Evolutionary conservation across 352 stramenopile genomes (phyloP), one percentile per base, ranked within the genome.

Genomic region (Halophytophthora batemanensis): DNA sequence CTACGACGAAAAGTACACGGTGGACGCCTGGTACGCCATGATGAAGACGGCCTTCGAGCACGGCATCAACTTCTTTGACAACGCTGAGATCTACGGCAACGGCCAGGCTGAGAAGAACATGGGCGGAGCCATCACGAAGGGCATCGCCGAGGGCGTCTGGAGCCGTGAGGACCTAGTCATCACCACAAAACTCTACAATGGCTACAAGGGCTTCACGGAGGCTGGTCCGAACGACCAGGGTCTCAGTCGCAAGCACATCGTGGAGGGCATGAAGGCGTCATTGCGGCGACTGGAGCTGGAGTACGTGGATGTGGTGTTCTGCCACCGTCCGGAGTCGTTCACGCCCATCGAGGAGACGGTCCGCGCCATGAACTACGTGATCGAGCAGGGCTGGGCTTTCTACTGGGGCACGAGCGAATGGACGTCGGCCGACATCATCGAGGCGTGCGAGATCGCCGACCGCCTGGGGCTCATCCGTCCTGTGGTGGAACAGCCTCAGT

Each of bases 271-370:
- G 28, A 68, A 70, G n/a, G 47, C 68, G 0, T 71, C 66, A 18
- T 44, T 87, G 13, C 47, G 63, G 44, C 64, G 64, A 13, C 34
- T 85, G 19, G 63, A 53, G 6, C 46, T 68, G 8, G 66, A 76
- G 2, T 78, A 79, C 38, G 71, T 87, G 2, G 76, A 87, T 35
- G 36, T 87, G 15, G 64, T 80, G 33, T 87, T 79, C 48, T 77
- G 64, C 52, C 74, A 84, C 39, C 73, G 66, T 33, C 61, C 68
- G 14, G 76, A 87, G 21, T 53, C 71, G 2, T 50, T 28, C 34
- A 82, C 66, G 23, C 74, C n/a, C n/a, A n/a, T n/a, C n/a, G n/a
- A n/a, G n/a, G n/a, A n/a, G n/a, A n/a, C n/a, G n/a, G n/a, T n/a
- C n/a, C n/a, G n/a, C n/a, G n/a, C n/a, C n/a, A n/a, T n/a, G n/a